Percentiles rank a stretch among this genome's conserved stretches.
These are phyloP conservation scores for Tilletia setariae DNA, from an alignment of 1,284 basidiomycete genomes.

Conservation along the genomic window DNA sequence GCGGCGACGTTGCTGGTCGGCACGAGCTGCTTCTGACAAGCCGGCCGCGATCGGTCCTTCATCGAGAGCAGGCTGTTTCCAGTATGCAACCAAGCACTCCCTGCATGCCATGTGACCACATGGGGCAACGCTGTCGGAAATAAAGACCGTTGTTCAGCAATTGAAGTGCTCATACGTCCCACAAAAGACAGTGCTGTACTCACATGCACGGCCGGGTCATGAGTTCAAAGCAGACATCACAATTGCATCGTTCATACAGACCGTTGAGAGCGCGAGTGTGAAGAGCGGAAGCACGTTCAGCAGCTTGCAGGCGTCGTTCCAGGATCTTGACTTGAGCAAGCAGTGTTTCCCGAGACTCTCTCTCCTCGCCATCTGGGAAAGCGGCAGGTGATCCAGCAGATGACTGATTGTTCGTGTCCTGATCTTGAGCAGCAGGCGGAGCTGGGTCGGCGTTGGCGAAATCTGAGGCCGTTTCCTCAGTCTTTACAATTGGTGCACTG, in stretches of 20 bases:
- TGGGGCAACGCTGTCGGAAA: background rate
- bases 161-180: background rate
- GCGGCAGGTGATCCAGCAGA: background rate
- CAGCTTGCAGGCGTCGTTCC: background rate
- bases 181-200: no score
- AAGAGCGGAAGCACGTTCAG: background rate
- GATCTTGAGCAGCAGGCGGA: background rate
- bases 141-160: background rate
- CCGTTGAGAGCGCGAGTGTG: constrained; percentile 1
- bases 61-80: background rate
- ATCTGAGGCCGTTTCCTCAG: no score
- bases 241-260: background rate
- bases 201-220: constrained; percentile 12
- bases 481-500: background rate
- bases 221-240: constrained; percentile 12
- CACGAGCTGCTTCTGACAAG: background rate
- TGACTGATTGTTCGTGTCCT: background rate
- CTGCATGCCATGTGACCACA: constrained; percentile 9
- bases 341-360: constrained; percentile 2
- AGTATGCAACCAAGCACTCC: constrained; percentile 10
- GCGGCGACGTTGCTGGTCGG: background rate
- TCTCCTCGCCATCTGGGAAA: background rate
- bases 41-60: background rate
- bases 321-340: constrained; percentile 1
- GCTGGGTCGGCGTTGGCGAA: no score